A percentile compares a stretch with the other conserved stretches of the same genome.
Evolutionary conservation across 2,329 filamentous ascomycete species (phyloP).

Genomic region (Colletotrichum lentis): DNA sequence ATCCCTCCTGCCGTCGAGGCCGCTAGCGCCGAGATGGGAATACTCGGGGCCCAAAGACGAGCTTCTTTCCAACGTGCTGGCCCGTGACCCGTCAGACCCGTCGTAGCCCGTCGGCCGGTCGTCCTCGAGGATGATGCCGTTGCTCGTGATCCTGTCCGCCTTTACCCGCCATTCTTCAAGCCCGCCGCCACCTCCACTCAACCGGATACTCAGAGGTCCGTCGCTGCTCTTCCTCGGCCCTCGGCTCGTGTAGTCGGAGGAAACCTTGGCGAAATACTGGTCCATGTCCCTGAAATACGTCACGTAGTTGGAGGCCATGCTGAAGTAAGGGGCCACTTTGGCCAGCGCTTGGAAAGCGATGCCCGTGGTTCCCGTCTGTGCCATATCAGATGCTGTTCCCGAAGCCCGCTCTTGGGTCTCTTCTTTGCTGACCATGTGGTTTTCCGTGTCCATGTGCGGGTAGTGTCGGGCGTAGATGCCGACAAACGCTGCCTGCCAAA

Average conservation of each 20-base stretch:
- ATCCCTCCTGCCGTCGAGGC: slow-evolving; percentile 35
- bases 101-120: slow-evolving; percentile 41
- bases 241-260: slow-evolving; percentile 51
- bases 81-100: slow-evolving; percentile 42
- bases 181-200: slow-evolving; percentile 58
- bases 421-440: slow-evolving; percentile 58
- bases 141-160: slow-evolving; percentile 52
- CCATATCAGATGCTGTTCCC: slow-evolving; percentile 43
- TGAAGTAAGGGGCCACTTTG: slow-evolving; percentile 60
- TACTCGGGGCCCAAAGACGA: slow-evolving; percentile 44
- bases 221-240: slow-evolving; percentile 45
- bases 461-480: slow-evolving; percentile 74
- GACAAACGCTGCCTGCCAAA: slow-evolving; percentile 72
- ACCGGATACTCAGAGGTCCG: slow-evolving; percentile 51
- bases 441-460: slow-evolving; percentile 70
- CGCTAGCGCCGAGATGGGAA: slow-evolving; percentile 24
- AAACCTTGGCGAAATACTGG: slow-evolving; percentile 55
- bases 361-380: slow-evolving; percentile 53
- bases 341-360: slow-evolving; percentile 60
- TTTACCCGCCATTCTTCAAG: slow-evolving; percentile 63
- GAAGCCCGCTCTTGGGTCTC: slow-evolving; percentile 43
- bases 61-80: slow-evolving; percentile 45
- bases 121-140: slow-evolving; percentile 52
- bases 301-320: slow-evolving; percentile 66
- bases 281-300: slow-evolving; percentile 62